phyloP scores from a whole-genome alignment of 306 rosid species.

The Ammopiptanthus mongolicus region DNA sequence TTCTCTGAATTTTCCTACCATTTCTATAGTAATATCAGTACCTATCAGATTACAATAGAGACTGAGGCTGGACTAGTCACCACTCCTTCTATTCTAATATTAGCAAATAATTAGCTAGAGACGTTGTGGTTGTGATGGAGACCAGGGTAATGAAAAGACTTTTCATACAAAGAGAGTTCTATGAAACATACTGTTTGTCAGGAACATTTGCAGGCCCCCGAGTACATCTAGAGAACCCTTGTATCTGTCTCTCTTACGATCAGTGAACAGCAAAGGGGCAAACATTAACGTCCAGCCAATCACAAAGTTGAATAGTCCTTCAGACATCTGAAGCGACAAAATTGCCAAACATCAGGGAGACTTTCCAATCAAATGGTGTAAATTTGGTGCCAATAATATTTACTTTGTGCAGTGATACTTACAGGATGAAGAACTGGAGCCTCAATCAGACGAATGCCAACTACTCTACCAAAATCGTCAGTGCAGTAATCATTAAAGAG shows the following conservation, averaged over 20 bases:
- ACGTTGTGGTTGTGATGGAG: not conserved
- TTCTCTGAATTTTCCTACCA: no score
- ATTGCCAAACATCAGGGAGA: not conserved
- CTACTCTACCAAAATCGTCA: conserved; percentile 65
- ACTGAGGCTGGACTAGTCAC: not conserved
- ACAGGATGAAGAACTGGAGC: conserved; percentile 97
- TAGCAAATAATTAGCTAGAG: not conserved
- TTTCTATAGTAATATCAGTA: no score
- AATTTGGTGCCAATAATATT: conserved; percentile 3
- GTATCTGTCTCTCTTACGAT: conserved; percentile 56
- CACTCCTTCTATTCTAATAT: not conserved
- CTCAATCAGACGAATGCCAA: conserved; percentile 58
- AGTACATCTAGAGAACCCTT: conserved; percentile 68
- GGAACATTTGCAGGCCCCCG: conserved; percentile 89
- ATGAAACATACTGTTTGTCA: conserved; percentile 73
- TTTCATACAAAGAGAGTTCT: conserved; percentile 1
- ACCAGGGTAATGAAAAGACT: conserved; percentile 1
- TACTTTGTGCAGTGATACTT: conserved; percentile 25
- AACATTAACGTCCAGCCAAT: conserved; percentile 94
- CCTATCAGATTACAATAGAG: not conserved
- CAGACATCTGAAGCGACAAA: conserved; percentile 56
- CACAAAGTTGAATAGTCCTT: conserved; percentile 90
- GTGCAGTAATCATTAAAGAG: conserved; percentile 32
- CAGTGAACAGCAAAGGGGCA: conserved; percentile 83
- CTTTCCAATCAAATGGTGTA: conserved; percentile 1